Conservation (phyloP, 2,329 filamentous ascomycete species). For the Nigrospora sphaerica region DNA sequence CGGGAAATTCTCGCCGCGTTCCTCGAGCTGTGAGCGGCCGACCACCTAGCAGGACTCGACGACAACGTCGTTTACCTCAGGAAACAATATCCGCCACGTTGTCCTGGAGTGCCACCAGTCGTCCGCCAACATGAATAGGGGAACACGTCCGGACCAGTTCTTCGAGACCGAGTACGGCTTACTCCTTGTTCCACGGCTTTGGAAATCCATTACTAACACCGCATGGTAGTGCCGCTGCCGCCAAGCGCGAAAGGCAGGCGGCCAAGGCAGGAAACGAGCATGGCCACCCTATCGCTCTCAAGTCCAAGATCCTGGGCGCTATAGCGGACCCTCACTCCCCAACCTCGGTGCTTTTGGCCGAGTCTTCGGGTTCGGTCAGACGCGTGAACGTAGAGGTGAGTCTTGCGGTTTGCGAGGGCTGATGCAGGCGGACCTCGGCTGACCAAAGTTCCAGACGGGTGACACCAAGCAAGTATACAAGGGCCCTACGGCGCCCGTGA, state of each 20-base stretch:
- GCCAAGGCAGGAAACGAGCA: slow-evolving; percentile 68
- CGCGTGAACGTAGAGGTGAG: slow-evolving; percentile 67
- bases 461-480: slow-evolving; percentile 48
- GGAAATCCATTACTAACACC: slow-evolving; percentile 27
- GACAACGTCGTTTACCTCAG: too few species aligned
- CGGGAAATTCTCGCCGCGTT: too few species aligned
- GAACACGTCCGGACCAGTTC: slow-evolving; percentile 71
- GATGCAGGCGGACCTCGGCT: too few species aligned
- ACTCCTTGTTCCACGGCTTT: too few species aligned
- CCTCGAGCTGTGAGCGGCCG: too few species aligned
- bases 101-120: background rate
- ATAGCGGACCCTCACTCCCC: slow-evolving; percentile 57
- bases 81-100: too few species aligned
- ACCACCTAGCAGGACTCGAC: too few species aligned
- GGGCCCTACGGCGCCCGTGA: slow-evolving; percentile 74
- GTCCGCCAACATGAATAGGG: slow-evolving; percentile 42
- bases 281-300: slow-evolving; percentile 72
- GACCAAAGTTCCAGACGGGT: slow-evolving; percentile 23
- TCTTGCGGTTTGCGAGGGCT: background rate
- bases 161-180: slow-evolving; percentile 79
- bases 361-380: slow-evolving; percentile 76
- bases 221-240: slow-evolving; percentile 39
- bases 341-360: slow-evolving; percentile 66
- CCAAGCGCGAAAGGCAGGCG: slow-evolving; percentile 51
- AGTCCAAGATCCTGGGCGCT: slow-evolving; percentile 79